These are phyloP conservation scores for Dactylellina cionopaga DNA, from an alignment of 2,329 filamentous ascomycete genomes.

Conservation along the genomic window DNA sequence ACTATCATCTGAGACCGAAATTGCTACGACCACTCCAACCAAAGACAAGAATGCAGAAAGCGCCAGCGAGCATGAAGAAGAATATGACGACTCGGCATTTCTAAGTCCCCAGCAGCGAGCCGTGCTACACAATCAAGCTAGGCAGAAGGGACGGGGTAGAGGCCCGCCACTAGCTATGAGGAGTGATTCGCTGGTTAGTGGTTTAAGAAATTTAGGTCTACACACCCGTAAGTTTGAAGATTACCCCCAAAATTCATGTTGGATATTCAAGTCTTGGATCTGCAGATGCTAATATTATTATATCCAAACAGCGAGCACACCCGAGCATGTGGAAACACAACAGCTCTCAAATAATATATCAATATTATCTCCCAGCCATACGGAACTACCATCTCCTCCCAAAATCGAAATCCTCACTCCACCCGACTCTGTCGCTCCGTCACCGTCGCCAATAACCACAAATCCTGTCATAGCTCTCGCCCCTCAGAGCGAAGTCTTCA, in stretches of 20 bases:
- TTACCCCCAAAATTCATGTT: background rate
- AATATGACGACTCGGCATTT: slow-evolving; percentile 16
- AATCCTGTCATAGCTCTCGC: background rate
- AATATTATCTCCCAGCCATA: too few species aligned
- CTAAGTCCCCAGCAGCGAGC: slow-evolving; percentile 42
- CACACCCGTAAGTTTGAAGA: slow-evolving; percentile 13
- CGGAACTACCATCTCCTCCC: background rate
- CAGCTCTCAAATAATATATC: background rate
- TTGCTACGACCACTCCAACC: background rate
- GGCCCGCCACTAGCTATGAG: slow-evolving; percentile 3
- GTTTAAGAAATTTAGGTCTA: background rate
- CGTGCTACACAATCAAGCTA: slow-evolving; percentile 29
- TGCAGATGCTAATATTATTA: too few species aligned
- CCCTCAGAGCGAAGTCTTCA: slow-evolving; percentile 36
- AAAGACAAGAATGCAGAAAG: background rate
- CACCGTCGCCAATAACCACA: background rate
- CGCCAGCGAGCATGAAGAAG: slow-evolving; percentile 21
- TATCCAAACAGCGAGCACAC: background rate
- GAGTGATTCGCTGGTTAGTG: background rate
- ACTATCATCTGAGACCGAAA: background rate
- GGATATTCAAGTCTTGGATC: background rate
- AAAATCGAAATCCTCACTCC: background rate
- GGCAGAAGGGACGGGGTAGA: slow-evolving; percentile 11
- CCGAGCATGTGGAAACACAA: background rate
- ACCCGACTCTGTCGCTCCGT: too few species aligned